A percentile compares a stretch with the other conserved stretches of the same genome.
phyloP scores from a whole-genome alignment of 2,329 filamentous ascomycete species.

The Arthroderma sp. region DNA sequence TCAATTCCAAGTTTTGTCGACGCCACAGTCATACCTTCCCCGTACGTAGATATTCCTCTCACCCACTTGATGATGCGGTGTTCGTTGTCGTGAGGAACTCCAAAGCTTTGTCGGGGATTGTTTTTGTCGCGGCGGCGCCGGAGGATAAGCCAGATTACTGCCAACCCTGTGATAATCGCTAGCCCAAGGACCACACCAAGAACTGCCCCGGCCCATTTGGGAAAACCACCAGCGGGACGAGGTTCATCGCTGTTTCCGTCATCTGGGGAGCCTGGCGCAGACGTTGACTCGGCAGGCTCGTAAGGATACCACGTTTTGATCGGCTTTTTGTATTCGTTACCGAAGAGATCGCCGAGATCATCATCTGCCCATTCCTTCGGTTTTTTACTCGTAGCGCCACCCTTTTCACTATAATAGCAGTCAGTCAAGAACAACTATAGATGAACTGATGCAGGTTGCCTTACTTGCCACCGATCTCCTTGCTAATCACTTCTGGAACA shows the following conservation, averaged over 20 bases:
- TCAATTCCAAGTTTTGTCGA: constrained; percentile 10
- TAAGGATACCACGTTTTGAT: constrained; percentile 53
- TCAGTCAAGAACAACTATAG: constrained; percentile 4
- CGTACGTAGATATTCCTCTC: constrained; percentile 14
- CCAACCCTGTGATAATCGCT: constrained; percentile 40
- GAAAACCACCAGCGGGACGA: constrained; percentile 26
- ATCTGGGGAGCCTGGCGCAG: constrained; percentile 10
- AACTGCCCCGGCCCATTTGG: constrained; percentile 48
- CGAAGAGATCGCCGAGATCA: constrained; percentile 42
- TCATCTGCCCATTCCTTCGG: constrained; percentile 34
- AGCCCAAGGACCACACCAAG: constrained; percentile 49
- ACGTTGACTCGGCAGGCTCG: constrained; percentile 11
- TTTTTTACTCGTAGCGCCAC: constrained; percentile 18
- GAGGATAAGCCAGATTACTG: constrained; percentile 42
- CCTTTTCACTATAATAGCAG: constrained; percentile 15
- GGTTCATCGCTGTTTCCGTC: constrained; percentile 13
- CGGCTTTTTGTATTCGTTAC: constrained; percentile 39
- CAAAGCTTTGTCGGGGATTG: constrained; percentile 27
- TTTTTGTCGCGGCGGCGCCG: constrained; percentile 26
- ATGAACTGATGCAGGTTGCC: constrained; percentile 3
- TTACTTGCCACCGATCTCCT: constrained; percentile 25
- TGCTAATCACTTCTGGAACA: constrained; percentile 18
- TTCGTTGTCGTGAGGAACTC: constrained; percentile 26
- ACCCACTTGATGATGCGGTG: constrained; percentile 42
- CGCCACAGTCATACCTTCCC: constrained; percentile 16